Evolutionary conservation across 805 yeast genomes (phyloP).

Genomic region (Yarrowia bubula): DNA sequence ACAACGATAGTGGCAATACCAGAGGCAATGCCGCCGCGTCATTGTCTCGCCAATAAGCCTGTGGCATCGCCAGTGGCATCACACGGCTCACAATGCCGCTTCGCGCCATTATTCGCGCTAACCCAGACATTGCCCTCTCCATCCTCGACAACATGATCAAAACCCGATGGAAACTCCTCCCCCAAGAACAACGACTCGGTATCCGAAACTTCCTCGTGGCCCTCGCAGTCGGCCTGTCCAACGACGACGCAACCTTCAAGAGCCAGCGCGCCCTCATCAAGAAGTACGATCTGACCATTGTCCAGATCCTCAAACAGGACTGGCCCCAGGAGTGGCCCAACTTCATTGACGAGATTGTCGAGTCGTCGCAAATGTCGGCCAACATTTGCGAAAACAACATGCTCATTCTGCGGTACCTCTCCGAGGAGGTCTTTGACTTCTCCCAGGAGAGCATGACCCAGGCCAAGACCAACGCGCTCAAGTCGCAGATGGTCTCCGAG

Average conservation of each 20-base stretch:
- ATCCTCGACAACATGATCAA: slow-evolving; percentile 86
- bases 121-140: slow-evolving; percentile 68
- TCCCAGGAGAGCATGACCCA: slow-evolving; percentile 97
- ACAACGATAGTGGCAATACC: too few species aligned
- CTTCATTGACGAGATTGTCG: slow-evolving; percentile 89
- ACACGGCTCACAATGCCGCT: neutral
- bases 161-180: slow-evolving; percentile 90
- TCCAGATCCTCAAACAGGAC: slow-evolving; percentile 92
- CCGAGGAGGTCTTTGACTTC: slow-evolving; percentile 95
- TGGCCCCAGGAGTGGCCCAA: slow-evolving; percentile 99
- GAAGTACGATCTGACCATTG: slow-evolving; percentile 91
- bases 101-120: neutral
- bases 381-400: slow-evolving; percentile 97
- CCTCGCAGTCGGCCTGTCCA: slow-evolving; percentile 89
- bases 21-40: too few species aligned
- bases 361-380: slow-evolving; percentile 75
- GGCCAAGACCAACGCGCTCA: slow-evolving; percentile 82
- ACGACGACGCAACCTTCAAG: slow-evolving; percentile 69
- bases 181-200: slow-evolving; percentile 84
- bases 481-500: slow-evolving; percentile 80
- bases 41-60: too few species aligned
- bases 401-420: slow-evolving; percentile 81
- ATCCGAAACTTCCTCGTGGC: slow-evolving; percentile 90
- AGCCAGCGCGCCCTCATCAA: slow-evolving; percentile 79
- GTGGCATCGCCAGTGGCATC: too few species aligned